Evolutionary conservation across 805 yeast species (phyloP), one percentile per base, ranked within the genome.

Genomic region (Wickerhamomyces silvicola): DNA sequence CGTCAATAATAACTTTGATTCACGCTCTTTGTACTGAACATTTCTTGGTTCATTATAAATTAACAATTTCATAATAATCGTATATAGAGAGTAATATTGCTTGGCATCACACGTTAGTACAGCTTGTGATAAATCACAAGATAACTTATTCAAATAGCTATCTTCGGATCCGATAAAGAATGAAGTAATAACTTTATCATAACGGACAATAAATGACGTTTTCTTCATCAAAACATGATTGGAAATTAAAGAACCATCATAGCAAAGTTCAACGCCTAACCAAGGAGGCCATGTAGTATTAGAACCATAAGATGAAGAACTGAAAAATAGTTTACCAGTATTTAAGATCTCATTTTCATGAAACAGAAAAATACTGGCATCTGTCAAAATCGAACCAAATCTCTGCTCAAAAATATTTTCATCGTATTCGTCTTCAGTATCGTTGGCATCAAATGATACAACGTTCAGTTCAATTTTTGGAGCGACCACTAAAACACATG

Each of bases 201-300:
- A 78, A 1, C 80, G 65, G 14, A 82, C 50, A 50, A 75, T 69
- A 16, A 77, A 62, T 0, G 88, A 72, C 3, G 84, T 72, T 37
- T 78, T 70, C 20, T 79, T 72, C 17, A 86, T 67, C 23, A 88
- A 59, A 30, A 77, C 64, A 34, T 70, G 68, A 10, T 68, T 63
- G 9, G 59, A 48, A 37, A 75, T 56, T 2, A 66, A 46, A 0
- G 68, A 63, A 13, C 72, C 64, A 31, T 77, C 76, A 39, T 74
- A 70, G 40, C 83, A 75, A 15, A 78, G 62, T 46, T 85, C 94
- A 29, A 74, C 52, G 2, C 88, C 86, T 21, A 87, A 54, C 86
- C 95, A 88, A 0, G 95, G 94, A 3, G 96, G 96, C 97, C 96
- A 88, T 13, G 61, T 60, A 4, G 57, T 35, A 6, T 48, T 54